A percentile compares a stretch with the other conserved stretches of the same genome.
Evolutionary conservation across 805 yeast genomes (phyloP).

Genomic region (Starmerella floricola): DNA sequence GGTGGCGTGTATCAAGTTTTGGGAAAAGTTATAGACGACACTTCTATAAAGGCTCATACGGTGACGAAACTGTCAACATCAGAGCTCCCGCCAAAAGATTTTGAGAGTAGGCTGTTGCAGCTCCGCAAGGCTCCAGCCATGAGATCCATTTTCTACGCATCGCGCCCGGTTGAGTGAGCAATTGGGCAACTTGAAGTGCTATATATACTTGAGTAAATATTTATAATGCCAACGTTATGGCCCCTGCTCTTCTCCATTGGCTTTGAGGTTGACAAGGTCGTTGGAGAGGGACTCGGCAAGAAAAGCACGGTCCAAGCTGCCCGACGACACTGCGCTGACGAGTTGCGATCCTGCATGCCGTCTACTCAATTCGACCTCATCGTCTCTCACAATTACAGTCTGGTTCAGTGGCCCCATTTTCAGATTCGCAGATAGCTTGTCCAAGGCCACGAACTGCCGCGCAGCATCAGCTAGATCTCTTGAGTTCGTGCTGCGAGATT

Average conservation of each 20-base stretch:
- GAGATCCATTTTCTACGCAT: slow-evolving; percentile 4
- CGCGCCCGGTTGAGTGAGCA: not conserved
- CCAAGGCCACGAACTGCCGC: slow-evolving; percentile 8
- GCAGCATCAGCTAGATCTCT: slow-evolving; percentile 1
- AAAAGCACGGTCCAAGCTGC: slow-evolving; percentile 8
- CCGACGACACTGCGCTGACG: slow-evolving; percentile 6
- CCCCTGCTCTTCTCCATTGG: not conserved
- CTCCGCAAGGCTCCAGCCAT: slow-evolving; percentile 10
- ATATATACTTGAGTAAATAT: not conserved
- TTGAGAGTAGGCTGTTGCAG: slow-evolving; percentile 7
- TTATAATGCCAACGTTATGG: no score
- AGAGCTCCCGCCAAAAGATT: slow-evolving; percentile 15
- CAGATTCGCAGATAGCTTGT: slow-evolving; percentile 15
- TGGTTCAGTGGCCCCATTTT: slow-evolving; percentile 20
- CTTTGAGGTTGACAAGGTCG: not conserved
- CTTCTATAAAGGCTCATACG: slow-evolving; percentile 21
- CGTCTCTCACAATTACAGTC: slow-evolving; percentile 8
- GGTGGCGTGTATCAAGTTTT: slow-evolving; percentile 29
- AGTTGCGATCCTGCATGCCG: not conserved
- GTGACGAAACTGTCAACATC: slow-evolving; percentile 22
- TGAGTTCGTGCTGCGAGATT: not conserved
- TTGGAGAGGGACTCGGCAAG: slow-evolving; percentile 11
- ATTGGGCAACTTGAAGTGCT: no score
- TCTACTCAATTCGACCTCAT: slow-evolving; percentile 7
- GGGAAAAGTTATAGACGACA: slow-evolving; percentile 28